A percentile compares a stretch with the other conserved stretches of the same genome.
Conservation (phyloP, 179 eudicot species). For the Sideroxylon spinosum region DNA sequence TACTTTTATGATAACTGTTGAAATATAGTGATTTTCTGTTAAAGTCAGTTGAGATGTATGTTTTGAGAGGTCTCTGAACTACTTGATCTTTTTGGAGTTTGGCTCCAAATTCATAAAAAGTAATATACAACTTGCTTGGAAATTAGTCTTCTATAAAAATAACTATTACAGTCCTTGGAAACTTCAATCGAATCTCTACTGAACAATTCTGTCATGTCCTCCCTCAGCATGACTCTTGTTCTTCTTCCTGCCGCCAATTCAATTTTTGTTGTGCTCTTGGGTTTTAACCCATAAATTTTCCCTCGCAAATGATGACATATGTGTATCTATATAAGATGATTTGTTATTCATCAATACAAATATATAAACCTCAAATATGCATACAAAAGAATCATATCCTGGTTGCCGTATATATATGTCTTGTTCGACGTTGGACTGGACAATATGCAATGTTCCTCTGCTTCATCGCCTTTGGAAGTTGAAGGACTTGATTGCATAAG, state of each 20-base stretch:
- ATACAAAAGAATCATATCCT: neutral
- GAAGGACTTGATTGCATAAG: constrained; percentile 59
- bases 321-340: neutral
- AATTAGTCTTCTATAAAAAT: neutral
- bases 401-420: neutral
- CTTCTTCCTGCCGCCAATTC: neutral
- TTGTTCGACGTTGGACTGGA: constrained; percentile 1
- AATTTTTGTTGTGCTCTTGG: neutral
- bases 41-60: too few relatives aligned
- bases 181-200: neutral
- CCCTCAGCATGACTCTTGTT: neutral
- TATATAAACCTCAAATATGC: too few relatives aligned
- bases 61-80: too few relatives aligned
- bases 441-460: neutral
- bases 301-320: neutral
- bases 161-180: neutral
- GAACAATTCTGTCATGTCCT: neutral
- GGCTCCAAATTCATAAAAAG: neutral
- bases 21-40: too few relatives aligned
- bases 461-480: constrained; percentile 86
- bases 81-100: too few relatives aligned
- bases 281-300: neutral
- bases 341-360: neutral
- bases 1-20: too few relatives aligned
- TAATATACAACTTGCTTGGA: neutral